Evolutionary conservation across 2,329 filamentous ascomycete genomes (phyloP).

Genomic region (Helotiales sp.): DNA sequence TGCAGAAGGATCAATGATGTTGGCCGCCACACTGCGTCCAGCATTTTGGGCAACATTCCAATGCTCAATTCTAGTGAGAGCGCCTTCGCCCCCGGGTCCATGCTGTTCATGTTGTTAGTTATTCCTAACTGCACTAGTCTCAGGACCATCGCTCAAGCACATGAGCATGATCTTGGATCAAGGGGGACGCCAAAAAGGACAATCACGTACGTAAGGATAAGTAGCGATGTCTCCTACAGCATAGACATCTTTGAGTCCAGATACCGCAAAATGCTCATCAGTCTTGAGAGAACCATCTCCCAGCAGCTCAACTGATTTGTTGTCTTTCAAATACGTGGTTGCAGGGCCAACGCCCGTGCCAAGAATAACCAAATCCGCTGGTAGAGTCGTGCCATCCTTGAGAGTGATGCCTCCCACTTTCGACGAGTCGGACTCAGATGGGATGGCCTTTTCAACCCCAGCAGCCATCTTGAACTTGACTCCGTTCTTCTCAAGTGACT

Average conservation of each 20-base stretch:
- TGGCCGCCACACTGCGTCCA: slow-evolving; percentile 77
- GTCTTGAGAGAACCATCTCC: slow-evolving; percentile 85
- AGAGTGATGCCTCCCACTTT: slow-evolving; percentile 81
- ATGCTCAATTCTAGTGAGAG: slow-evolving; percentile 85
- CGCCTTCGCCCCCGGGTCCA: slow-evolving; percentile 81
- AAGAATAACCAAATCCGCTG: slow-evolving; percentile 88
- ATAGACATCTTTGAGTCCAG: slow-evolving; percentile 80
- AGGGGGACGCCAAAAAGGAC: background rate
- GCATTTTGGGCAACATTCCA: slow-evolving; percentile 98
- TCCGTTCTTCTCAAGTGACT: slow-evolving; percentile 79
- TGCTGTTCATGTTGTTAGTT: slow-evolving; percentile 45
- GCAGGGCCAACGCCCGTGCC: slow-evolving; percentile 88
- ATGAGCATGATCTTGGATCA: background rate
- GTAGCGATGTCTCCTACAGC: slow-evolving; percentile 95
- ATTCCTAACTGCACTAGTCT: background rate
- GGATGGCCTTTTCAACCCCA: slow-evolving; percentile 79
- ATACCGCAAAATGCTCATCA: slow-evolving; percentile 78
- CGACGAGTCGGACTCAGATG: slow-evolving; percentile 68
- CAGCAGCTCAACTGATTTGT: slow-evolving; percentile 71
- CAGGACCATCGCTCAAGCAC: background rate
- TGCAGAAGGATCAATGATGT: slow-evolving; percentile 71
- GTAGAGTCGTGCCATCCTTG: slow-evolving; percentile 82
- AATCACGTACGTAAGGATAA: slow-evolving; percentile 71
- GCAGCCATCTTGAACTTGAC: slow-evolving; percentile 87
- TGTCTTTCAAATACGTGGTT: slow-evolving; percentile 80